phyloP scores from a whole-genome alignment of 257 asterid genomes.

The Solanum lycopersicoides region DNA sequence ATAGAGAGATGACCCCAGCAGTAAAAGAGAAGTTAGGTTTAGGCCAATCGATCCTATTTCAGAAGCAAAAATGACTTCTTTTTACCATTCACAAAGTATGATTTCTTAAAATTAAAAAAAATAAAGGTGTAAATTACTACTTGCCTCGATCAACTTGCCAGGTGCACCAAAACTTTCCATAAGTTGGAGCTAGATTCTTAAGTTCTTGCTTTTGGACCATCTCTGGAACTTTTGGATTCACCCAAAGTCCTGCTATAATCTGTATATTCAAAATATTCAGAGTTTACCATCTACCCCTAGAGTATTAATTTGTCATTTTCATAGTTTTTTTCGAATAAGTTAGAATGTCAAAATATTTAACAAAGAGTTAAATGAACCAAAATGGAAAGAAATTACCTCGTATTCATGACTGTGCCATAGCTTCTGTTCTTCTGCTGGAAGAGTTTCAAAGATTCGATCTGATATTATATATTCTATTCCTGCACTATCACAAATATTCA shows the following conservation, averaged over 20 bases:
- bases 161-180: conserved; percentile 94
- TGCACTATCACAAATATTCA: neutral
- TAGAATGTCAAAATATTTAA: neutral
- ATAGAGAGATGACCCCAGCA: no score
- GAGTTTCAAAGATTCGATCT: conserved; percentile 34
- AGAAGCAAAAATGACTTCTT: no score
- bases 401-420: conserved; percentile 86
- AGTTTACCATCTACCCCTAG: neutral
- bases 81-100: neutral
- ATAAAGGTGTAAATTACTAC: neutral
- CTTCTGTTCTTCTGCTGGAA: conserved; percentile 67
- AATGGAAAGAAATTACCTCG: conserved; percentile 23
- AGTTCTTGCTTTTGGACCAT: conserved; percentile 48
- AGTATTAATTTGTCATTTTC: neutral
- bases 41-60: neutral
- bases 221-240: conserved; percentile 69
- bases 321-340: neutral
- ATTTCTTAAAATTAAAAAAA: neutral
- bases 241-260: conserved; percentile 74
- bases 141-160: conserved; percentile 88
- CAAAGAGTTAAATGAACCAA: neutral
- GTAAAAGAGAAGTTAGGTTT: neutral
- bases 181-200: conserved; percentile 39
- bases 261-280: neutral
- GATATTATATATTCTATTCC: conserved; percentile 84